Evolutionary conservation across 202 grass and related monocot genomes (phyloP).

Genomic region (Panicum hallii): DNA sequence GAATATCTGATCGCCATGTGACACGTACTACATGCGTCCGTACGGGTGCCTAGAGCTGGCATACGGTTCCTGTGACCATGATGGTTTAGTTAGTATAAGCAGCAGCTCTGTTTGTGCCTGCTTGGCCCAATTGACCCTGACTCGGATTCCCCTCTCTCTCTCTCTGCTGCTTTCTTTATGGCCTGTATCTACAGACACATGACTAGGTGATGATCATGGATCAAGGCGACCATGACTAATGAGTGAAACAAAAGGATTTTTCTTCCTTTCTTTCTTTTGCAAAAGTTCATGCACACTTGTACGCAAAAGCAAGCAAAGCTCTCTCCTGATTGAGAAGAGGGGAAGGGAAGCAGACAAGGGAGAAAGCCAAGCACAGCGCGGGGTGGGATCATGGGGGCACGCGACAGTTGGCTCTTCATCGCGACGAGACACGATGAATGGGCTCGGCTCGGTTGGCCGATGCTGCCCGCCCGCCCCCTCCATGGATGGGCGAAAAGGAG

Average conservation of each 20-base stretch:
- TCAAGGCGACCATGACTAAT: background rate
- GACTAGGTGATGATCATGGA: slow-evolving; percentile 4
- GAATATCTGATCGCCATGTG: background rate
- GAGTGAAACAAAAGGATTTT: slow-evolving; percentile 18
- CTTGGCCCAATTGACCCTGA: slow-evolving; percentile 31
- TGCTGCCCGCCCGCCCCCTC: background rate
- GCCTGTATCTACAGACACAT: background rate
- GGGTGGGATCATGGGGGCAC: background rate
- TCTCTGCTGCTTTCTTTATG: background rate
- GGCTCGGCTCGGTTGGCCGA: background rate
- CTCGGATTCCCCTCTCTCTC: slow-evolving; percentile 39
- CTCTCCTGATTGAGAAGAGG: background rate
- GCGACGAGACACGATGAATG: background rate
- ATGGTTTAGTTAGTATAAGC: slow-evolving; percentile 3
- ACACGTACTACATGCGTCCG: background rate
- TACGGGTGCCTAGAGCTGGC: slow-evolving; percentile 1
- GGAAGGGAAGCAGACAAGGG: background rate
- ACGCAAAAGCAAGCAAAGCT: background rate
- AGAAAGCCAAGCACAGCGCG: slow-evolving; percentile 12
- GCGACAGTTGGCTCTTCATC: slow-evolving; percentile 3
- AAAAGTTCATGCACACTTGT: background rate
- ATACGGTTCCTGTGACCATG: background rate
- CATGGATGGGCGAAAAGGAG: slow-evolving; percentile 35
- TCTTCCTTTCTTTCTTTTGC: background rate
- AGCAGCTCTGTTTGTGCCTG: background rate